Evolutionary conservation across 2,329 filamentous ascomycete species (phyloP).

Genomic region (Akanthomyces dipterigenus): DNA sequence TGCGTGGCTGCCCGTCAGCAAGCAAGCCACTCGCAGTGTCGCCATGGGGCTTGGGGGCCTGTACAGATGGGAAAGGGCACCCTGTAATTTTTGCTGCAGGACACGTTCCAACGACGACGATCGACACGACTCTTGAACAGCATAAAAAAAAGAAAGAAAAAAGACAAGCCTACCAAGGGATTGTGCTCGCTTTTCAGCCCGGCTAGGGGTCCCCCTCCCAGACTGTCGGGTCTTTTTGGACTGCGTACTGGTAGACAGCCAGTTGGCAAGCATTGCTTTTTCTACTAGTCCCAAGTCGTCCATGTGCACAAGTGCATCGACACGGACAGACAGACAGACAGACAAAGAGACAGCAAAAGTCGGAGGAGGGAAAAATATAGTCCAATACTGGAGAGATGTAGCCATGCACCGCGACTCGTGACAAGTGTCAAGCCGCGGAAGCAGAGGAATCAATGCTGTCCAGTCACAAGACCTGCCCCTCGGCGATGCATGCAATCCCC

Average conservation of each 20-base stretch:
- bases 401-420: too few relatives aligned
- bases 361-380: too few relatives aligned
- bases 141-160: neutral
- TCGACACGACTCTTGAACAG: neutral
- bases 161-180: neutral
- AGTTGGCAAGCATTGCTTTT: too few relatives aligned
- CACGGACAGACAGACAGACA: neutral
- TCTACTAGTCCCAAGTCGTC: neutral
- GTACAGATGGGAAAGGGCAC: too few relatives aligned
- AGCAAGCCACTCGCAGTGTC: too few relatives aligned
- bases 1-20: too few relatives aligned
- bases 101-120: neutral
- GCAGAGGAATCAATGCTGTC: neutral
- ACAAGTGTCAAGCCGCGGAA: neutral
- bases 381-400: too few relatives aligned
- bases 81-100: neutral
- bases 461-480: neutral
- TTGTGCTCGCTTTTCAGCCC: neutral
- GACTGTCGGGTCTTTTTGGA: neutral
- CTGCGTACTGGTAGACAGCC: too few relatives aligned
- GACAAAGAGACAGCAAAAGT: too few relatives aligned
- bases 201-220: neutral
- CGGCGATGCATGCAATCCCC: neutral
- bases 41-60: too few relatives aligned
- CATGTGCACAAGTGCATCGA: conserved; percentile 7